phyloP scores from a whole-genome alignment of 305 asterid species.

The Ilex paraguariensis region DNA sequence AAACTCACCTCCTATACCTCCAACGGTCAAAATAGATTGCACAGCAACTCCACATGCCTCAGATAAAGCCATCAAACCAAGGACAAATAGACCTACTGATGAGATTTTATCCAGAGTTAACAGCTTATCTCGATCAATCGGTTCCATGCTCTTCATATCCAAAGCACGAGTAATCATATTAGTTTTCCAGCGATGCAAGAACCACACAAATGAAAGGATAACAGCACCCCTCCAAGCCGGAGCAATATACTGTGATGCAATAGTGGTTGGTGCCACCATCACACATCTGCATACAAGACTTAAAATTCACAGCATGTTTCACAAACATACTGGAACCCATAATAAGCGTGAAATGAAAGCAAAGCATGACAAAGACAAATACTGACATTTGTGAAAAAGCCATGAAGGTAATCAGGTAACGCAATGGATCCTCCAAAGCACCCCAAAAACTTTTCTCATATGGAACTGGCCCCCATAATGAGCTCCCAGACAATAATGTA shows the following conservation, averaged over 20 bases:
- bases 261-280: conserved; percentile 75
- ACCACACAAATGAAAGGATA: conserved; percentile 78
- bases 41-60: conserved; percentile 94
- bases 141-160: conserved; percentile 40
- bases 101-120: conserved; percentile 65
- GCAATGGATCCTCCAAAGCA: conserved; percentile 78
- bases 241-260: conserved; percentile 49
- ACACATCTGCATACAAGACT: conserved; percentile 41
- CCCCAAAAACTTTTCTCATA: conserved; percentile 91
- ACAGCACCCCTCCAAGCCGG: conserved; percentile 81
- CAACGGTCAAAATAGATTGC: conserved; percentile 86
- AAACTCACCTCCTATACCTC: conserved; percentile 90
- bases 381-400: conserved; percentile 82
- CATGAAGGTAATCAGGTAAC: conserved; percentile 64
- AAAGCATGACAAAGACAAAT: not conserved
- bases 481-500: conserved; percentile 43
- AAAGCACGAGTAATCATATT: conserved; percentile 63
- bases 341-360: not conserved
- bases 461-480: conserved; percentile 70
- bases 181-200: conserved; percentile 81
- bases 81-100: conserved; percentile 66
- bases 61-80: conserved; percentile 80
- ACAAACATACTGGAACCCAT: not conserved
- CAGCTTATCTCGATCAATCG: conserved; percentile 51
- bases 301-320: conserved; percentile 12